Conservation (phyloP, 176 grass and related monocot genomes). For the Oryza rufipogon region DNA sequence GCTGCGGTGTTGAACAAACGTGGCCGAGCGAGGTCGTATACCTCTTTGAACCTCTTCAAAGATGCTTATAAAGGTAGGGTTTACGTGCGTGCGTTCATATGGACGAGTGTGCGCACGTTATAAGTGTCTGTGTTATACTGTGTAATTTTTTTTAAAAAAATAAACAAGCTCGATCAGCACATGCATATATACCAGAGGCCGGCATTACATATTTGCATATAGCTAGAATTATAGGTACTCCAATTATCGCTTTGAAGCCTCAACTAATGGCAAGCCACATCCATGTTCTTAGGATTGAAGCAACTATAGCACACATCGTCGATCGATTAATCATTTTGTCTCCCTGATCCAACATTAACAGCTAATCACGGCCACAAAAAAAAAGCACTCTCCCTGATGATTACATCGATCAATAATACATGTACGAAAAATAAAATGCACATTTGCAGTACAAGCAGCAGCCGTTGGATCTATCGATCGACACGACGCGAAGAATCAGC, state of each 20-base stretch:
- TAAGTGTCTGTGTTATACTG: too few species aligned
- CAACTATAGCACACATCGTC: not conserved
- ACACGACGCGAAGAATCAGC: not conserved
- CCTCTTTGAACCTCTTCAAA: too few species aligned
- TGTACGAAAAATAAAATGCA: not conserved
- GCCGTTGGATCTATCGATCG: not conserved
- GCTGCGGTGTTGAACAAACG: too few species aligned
- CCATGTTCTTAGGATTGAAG: constrained; percentile 29
- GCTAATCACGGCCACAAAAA: not conserved
- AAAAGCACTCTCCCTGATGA: not conserved
- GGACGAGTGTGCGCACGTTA: too few species aligned
- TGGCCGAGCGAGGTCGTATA: too few species aligned
- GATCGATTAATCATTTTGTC: not conserved
- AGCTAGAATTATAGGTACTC: not conserved
- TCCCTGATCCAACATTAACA: not conserved
- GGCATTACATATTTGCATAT: not conserved
- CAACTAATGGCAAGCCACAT: not conserved
- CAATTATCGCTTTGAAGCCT: not conserved
- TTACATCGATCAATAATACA: not conserved
- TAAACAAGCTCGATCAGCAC: too few species aligned
- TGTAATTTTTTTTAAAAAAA: too few species aligned
- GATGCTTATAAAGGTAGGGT: too few species aligned
- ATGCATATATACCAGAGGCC: not conserved
- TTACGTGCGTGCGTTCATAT: too few species aligned
- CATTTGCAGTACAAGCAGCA: not conserved